phyloP scores from a whole-genome alignment of 169 alveolate species.

The Eimeria zaria region DNA sequence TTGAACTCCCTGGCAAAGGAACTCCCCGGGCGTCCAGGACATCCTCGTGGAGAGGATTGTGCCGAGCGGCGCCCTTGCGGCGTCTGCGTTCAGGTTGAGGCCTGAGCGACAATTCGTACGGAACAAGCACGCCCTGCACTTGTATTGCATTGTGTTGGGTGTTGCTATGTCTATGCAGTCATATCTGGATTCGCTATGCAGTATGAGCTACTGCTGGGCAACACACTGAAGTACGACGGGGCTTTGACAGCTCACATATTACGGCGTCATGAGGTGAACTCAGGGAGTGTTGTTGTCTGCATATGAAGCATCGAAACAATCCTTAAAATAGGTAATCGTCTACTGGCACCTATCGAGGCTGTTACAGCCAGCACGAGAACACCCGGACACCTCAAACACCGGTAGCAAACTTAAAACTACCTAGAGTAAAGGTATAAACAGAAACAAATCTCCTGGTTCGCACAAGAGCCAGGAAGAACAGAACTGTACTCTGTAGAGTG shows the following conservation, averaged over 20 bases:
- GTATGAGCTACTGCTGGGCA: no score
- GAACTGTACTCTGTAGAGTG: no score
- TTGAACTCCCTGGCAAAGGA: conserved; percentile 35
- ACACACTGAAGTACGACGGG: background rate
- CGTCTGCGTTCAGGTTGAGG: conserved; percentile 56
- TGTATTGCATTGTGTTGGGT: no score
- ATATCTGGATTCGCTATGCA: no score
- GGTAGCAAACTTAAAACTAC: no score
- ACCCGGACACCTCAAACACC: background rate
- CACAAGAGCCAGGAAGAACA: no score
- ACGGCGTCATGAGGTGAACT: conserved; percentile 2
- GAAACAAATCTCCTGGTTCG: no score
- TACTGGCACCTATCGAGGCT: background rate
- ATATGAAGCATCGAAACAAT: background rate
- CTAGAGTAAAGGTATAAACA: background rate
- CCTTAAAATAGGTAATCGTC: no score
- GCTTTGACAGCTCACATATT: background rate
- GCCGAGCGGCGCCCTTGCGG: conserved; percentile 79
- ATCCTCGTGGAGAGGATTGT: conserved; percentile 77
- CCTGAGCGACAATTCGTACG: conserved; percentile 16
- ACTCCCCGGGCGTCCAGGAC: conserved; percentile 65
- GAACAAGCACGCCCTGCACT: no score
- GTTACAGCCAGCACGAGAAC: background rate
- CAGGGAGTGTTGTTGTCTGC: background rate
- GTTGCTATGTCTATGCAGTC: no score